Evolutionary conservation across 441 rosid genomes (phyloP).

Genomic region (Arabidopsis lyrata): DNA sequence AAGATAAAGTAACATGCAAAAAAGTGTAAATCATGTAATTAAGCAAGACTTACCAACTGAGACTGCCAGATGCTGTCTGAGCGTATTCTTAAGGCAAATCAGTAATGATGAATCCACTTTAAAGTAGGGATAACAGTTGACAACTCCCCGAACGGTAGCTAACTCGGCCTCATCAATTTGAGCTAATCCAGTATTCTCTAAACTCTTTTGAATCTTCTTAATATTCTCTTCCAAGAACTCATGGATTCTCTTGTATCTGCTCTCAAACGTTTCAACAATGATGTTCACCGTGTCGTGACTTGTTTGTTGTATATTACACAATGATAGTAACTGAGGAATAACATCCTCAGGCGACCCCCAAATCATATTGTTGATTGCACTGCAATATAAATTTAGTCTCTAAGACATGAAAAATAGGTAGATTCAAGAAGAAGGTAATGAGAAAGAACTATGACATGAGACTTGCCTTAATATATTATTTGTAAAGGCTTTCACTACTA

Average conservation of each 20-base stretch:
- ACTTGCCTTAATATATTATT: constrained; percentile 64
- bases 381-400: constrained; percentile 51
- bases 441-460: not conserved
- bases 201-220: constrained; percentile 42
- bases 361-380: constrained; percentile 71
- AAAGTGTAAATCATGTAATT: too few species aligned
- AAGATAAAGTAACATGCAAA: too few species aligned
- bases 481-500: constrained; percentile 54
- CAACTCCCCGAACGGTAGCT: constrained; percentile 71
- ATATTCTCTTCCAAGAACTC: constrained; percentile 54
- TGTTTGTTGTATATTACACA: constrained; percentile 64
- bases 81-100: constrained; percentile 59
- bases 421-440: constrained; percentile 9
- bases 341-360: constrained; percentile 67
- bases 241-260: constrained; percentile 36
- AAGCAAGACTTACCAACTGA: constrained; percentile 54
- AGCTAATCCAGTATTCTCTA: constrained; percentile 46
- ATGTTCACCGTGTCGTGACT: constrained; percentile 46
- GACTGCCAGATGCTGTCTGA: constrained; percentile 53
- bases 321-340: constrained; percentile 58
- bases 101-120: constrained; percentile 53
- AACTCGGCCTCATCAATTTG: constrained; percentile 52
- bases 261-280: constrained; percentile 44
- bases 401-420: not conserved
- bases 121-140: constrained; percentile 67